Evolutionary conservation across 148 eudicot species (phyloP).

Genomic region (Polygonum aviculare): DNA sequence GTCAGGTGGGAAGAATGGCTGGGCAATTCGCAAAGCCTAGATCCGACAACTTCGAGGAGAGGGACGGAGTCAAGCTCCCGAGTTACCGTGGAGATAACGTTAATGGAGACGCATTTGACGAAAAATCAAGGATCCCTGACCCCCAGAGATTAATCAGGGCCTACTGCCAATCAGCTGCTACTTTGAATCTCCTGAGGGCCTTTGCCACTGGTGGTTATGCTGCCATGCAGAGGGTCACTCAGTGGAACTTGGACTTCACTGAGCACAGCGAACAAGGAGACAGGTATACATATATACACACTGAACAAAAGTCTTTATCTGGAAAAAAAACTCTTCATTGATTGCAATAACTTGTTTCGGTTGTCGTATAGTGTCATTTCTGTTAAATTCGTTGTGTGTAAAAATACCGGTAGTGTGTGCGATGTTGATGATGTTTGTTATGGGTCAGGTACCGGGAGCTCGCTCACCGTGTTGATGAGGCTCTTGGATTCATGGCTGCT

Average conservation of each 20-base stretch:
- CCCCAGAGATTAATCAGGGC: slow-evolving; percentile 14
- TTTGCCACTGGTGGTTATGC: slow-evolving; percentile 15
- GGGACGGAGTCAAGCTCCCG: slow-evolving; percentile 22
- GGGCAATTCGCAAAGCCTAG: slow-evolving; percentile 19
- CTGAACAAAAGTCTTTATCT: neutral
- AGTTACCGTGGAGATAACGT: slow-evolving; percentile 27
- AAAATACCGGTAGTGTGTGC: neutral
- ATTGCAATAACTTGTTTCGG: neutral
- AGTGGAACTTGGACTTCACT: slow-evolving; percentile 26
- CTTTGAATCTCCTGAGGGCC: slow-evolving; percentile 14
- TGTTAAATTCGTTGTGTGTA: neutral
- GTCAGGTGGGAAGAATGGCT: slow-evolving; percentile 21
- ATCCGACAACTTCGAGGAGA: slow-evolving; percentile 19
- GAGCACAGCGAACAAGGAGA: slow-evolving; percentile 26
- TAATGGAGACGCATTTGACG: slow-evolving; percentile 19
- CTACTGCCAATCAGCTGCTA: slow-evolving; percentile 11
- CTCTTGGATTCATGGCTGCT: slow-evolving; percentile 95
- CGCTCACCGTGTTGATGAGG: slow-evolving; percentile 86
- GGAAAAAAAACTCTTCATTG: neutral
- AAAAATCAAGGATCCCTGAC: slow-evolving; percentile 14
- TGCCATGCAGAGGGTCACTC: slow-evolving; percentile 21
- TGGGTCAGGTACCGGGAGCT: slow-evolving; percentile 69
- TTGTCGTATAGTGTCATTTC: neutral
- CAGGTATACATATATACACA: slow-evolving; percentile 15
- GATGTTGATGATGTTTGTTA: neutral